phyloP scores from a whole-genome alignment of 2,329 filamentous ascomycete species.

The Calonectria pseudoturangicola region DNA sequence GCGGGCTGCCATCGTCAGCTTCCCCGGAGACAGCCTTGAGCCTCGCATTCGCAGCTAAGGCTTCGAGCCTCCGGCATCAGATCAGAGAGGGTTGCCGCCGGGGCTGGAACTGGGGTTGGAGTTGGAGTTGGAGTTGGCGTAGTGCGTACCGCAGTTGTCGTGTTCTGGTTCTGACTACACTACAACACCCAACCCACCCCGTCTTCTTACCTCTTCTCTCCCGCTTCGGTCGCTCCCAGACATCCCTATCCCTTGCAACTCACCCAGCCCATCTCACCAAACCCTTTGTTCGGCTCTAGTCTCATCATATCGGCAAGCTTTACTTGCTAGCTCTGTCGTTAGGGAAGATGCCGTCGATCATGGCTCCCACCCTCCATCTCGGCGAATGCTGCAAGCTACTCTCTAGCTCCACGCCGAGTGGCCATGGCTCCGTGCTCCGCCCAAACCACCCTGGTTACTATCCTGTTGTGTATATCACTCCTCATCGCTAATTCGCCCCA shows the following conservation, averaged over 20 bases:
- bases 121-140: background rate
- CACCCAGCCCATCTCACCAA: background rate
- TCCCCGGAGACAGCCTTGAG: constrained; percentile 30
- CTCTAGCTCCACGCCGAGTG: constrained; percentile 33
- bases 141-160: constrained; percentile 5
- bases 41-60: constrained; percentile 23
- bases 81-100: no score
- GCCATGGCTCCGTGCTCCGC: constrained; percentile 28
- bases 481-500: constrained; percentile 28
- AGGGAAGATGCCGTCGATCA: constrained; percentile 32
- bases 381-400: constrained; percentile 34
- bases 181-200: constrained; percentile 23
- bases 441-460: constrained; percentile 28
- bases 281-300: constrained; percentile 31
- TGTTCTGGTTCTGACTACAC: constrained; percentile 35
- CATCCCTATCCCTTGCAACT: constrained; percentile 46
- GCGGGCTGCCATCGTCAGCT: constrained; percentile 27
- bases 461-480: constrained; percentile 15
- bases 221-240: constrained; percentile 47
- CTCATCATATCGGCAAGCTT: constrained; percentile 15
- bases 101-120: background rate
- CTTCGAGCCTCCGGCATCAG: constrained; percentile 6
- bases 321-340: constrained; percentile 21
- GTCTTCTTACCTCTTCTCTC: constrained; percentile 25
- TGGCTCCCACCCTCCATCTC: constrained; percentile 28